phyloP scores from a whole-genome alignment of 2,329 filamentous ascomycete genomes.

The Microascus cirrosus region DNA sequence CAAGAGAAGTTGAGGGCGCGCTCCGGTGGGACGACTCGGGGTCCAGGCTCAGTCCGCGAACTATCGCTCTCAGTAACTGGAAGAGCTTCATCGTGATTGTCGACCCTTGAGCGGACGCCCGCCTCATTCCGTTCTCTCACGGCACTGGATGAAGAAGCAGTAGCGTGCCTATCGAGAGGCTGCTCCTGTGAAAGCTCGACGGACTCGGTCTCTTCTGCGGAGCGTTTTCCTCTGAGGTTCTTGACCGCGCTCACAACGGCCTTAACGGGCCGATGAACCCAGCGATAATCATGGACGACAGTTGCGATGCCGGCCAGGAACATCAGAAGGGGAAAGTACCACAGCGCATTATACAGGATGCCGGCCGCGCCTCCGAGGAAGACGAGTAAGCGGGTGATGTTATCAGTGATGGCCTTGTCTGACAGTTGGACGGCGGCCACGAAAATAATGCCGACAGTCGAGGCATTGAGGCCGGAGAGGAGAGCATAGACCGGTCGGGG shows the following conservation, averaged over 20 bases:
- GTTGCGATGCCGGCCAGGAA: constrained; percentile 39
- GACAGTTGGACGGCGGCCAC: constrained; percentile 58
- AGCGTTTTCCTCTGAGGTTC: neutral
- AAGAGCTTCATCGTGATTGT: neutral
- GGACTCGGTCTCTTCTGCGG: neutral
- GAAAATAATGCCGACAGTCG: constrained; percentile 61
- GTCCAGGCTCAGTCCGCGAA: constrained; percentile 12
- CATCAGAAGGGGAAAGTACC: constrained; percentile 64
- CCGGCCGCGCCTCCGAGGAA: constrained; percentile 54
- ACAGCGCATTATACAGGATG: constrained; percentile 59
- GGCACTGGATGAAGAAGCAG: neutral
- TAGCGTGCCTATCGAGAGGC: neutral
- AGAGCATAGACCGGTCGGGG: constrained; percentile 56
- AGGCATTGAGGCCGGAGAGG: constrained; percentile 59
- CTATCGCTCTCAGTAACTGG: constrained; percentile 4
- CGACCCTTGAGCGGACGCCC: neutral
- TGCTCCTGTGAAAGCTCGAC: neutral
- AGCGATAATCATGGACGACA: constrained; percentile 43
- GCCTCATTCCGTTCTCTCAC: neutral
- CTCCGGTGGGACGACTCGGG: constrained; percentile 15
- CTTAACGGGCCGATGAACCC: constrained; percentile 25
- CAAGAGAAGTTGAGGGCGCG: constrained; percentile 28
- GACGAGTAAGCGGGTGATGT: constrained; percentile 49
- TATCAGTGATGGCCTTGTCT: constrained; percentile 56
- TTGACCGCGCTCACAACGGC: neutral